These are phyloP conservation scores for Acer negundo DNA, from an alignment of 345 rosid genomes.

Conservation along the genomic window DNA sequence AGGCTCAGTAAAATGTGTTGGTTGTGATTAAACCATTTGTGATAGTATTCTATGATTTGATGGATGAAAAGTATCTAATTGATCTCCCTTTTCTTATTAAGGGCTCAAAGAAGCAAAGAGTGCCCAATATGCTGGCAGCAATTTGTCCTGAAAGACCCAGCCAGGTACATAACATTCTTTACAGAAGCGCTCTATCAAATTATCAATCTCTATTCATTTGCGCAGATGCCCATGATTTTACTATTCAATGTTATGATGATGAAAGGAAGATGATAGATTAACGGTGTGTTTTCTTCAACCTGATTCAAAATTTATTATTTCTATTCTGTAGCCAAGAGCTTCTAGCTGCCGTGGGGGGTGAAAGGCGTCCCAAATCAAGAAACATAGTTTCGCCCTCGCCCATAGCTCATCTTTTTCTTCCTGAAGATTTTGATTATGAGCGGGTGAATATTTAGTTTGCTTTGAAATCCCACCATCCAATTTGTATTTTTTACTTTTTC, in stretches of 20 bases:
- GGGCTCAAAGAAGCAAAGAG: conserved; percentile 97
- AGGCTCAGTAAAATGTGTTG: conserved; percentile 8
- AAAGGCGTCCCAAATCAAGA: conserved; percentile 53
- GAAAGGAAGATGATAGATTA: conserved; percentile 15
- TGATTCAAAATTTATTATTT: background rate
- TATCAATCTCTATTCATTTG: background rate
- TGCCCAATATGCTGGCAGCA: conserved; percentile 93
- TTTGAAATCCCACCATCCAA: background rate
- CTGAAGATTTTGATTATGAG: conserved; percentile 46
- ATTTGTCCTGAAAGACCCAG: conserved; percentile 66
- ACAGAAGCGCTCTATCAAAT: background rate
- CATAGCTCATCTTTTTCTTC: conserved; percentile 24
- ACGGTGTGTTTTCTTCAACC: background rate
- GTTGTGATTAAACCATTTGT: background rate
- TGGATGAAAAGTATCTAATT: background rate
- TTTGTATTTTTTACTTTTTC: background rate
- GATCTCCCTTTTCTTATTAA: conserved; percentile 30
- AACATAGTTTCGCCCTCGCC: conserved; percentile 36
- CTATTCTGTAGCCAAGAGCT: conserved; percentile 73
- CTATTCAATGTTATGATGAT: conserved; percentile 8
- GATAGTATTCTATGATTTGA: background rate
- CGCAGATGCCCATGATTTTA: background rate
- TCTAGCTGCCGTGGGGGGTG: conserved; percentile 64
- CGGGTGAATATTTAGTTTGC: conserved; percentile 46
- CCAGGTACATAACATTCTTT: conserved; percentile 42